Conservation (phyloP, 768 basidiomycete species). For the Collybia sp. region DNA sequence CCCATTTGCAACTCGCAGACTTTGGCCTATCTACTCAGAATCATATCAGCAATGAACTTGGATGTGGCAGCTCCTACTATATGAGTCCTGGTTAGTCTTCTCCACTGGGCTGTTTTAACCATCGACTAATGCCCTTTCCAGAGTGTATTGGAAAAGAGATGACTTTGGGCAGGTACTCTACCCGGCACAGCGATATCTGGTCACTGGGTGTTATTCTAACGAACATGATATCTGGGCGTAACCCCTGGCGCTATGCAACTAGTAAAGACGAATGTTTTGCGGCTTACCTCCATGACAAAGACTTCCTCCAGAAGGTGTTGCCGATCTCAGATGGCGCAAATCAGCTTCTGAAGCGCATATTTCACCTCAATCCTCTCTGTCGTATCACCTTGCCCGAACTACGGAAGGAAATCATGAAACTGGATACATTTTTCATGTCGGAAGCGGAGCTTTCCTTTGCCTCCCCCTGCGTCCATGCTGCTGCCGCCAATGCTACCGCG, state of each 20-base stretch:
- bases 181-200: slow-evolving; percentile 68
- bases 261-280: slow-evolving; percentile 63
- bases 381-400: slow-evolving; percentile 66
- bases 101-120: slow-evolving; percentile 1
- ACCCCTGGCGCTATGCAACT: slow-evolving; percentile 74
- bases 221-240: slow-evolving; percentile 75
- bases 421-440: slow-evolving; percentile 60
- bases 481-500: slow-evolving; percentile 1
- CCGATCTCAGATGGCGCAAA: slow-evolving; percentile 71
- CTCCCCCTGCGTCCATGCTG: slow-evolving; percentile 16
- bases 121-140: slow-evolving; percentile 17
- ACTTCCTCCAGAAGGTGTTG: slow-evolving; percentile 62
- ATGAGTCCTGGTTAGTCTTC: slow-evolving; percentile 64
- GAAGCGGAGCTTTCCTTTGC: slow-evolving; percentile 37
- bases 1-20: slow-evolving; percentile 61
- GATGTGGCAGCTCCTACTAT: slow-evolving; percentile 58
- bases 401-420: slow-evolving; percentile 44
- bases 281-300: slow-evolving; percentile 54
- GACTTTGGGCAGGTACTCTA: slow-evolving; percentile 46
- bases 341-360: slow-evolving; percentile 64
- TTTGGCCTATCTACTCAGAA: slow-evolving; percentile 66
- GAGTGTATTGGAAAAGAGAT: slow-evolving; percentile 51
- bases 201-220: slow-evolving; percentile 75
- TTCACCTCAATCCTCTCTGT: slow-evolving; percentile 54
- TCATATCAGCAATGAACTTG: slow-evolving; percentile 40